Conservation (phyloP, 2,329 filamentous ascomycete species). For the Hymenoscyphus salicellus region DNA sequence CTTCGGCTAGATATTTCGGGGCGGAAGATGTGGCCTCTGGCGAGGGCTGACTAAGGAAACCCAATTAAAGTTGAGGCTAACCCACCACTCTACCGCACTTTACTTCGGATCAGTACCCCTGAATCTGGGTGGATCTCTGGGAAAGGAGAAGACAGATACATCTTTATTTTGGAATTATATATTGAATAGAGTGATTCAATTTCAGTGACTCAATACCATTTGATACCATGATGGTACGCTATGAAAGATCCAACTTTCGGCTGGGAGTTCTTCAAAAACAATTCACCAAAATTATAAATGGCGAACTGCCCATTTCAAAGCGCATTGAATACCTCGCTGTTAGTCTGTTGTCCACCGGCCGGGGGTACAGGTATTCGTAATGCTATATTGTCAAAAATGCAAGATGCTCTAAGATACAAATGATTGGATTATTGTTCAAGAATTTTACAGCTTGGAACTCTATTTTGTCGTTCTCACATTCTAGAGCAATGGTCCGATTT, state of each 20-base stretch:
- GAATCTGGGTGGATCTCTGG: not conserved
- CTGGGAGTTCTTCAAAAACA: too few species aligned
- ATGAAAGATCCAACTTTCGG: not conserved
- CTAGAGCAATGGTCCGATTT: not conserved
- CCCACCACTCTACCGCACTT: not conserved
- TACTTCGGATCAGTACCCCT: constrained; percentile 1
- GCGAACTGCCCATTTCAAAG: too few species aligned
- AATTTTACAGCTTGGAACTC: too few species aligned
- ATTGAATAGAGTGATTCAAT: not conserved
- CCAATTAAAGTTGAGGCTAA: constrained; percentile 6
- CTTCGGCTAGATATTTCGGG: constrained; percentile 7
- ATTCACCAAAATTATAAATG: too few species aligned
- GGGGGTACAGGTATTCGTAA: too few species aligned
- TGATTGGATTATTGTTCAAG: too few species aligned
- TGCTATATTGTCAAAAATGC: too few species aligned
- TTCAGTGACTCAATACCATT: not conserved
- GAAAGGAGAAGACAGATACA: not conserved
- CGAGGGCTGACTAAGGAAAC: not conserved
- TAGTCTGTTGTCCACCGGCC: too few species aligned
- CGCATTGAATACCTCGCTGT: too few species aligned
- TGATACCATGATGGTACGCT: not conserved
- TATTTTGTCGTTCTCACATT: too few species aligned
- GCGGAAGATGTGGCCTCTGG: constrained; percentile 11
- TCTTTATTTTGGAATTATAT: not conserved
- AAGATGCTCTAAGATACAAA: too few species aligned